phyloP scores from a whole-genome alignment of 208 protist genomes.

The Leishmania amazonensis region DNA sequence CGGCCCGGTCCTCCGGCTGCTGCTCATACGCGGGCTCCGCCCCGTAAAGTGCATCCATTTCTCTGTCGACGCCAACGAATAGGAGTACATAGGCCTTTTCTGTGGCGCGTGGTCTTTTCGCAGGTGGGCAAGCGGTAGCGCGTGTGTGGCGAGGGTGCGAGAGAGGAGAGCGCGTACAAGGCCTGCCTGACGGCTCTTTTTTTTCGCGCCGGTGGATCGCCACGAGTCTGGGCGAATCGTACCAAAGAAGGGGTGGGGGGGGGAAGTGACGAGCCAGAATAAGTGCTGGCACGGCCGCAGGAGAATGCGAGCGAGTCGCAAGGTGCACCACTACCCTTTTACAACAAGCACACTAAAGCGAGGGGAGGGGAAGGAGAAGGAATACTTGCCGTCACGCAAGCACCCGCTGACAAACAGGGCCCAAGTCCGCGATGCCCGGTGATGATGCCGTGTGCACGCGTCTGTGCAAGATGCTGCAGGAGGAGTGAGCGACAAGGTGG shows the following conservation, averaged over 20 bases:
- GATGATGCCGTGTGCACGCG: too few relatives aligned
- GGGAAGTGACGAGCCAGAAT: neutral
- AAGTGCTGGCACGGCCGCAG: neutral
- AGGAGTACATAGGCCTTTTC: neutral
- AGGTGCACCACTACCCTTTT: neutral
- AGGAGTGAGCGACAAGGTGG: too few relatives aligned
- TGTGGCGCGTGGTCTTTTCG: too few relatives aligned
- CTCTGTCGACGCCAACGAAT: neutral
- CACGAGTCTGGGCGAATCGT: neutral
- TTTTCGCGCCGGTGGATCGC: neutral
- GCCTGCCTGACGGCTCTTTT: neutral
- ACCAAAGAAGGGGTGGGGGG: too few relatives aligned
- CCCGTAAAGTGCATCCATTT: constrained; percentile 18
- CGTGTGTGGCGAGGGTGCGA: too few relatives aligned
- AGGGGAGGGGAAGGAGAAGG: too few relatives aligned
- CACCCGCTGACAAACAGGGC: too few relatives aligned
- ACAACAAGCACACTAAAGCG: too few relatives aligned
- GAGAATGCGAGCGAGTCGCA: neutral
- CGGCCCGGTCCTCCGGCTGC: constrained; percentile 35
- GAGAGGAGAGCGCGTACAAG: neutral
- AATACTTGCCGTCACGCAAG: too few relatives aligned
- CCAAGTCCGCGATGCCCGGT: too few relatives aligned
- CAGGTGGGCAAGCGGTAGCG: neutral
- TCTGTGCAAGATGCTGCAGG: too few relatives aligned
- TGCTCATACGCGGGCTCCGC: constrained; percentile 29